These are phyloP conservation scores for Penicillium turbatum DNA, from an alignment of 495 filamentous ascomycete species.

Conservation along the genomic window DNA sequence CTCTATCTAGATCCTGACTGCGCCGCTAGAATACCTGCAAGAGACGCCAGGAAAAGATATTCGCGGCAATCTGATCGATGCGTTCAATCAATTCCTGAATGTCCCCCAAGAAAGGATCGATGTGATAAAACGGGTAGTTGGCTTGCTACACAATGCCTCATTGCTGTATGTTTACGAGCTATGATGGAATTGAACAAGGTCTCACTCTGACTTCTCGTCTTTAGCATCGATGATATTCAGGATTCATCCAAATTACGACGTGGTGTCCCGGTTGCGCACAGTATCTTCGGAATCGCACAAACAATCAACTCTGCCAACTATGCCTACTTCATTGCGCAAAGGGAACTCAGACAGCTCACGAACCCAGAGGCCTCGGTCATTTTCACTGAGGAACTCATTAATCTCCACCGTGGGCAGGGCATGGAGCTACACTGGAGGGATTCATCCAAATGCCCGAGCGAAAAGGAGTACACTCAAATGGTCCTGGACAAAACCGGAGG, in stretches of 20 bases:
- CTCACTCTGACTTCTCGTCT: too few relatives aligned
- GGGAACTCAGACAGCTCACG: slow-evolving; percentile 59
- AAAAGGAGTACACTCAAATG: slow-evolving; percentile 92
- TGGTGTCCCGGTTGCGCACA: slow-evolving; percentile 79
- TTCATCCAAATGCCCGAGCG: slow-evolving; percentile 72
- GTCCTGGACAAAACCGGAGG: slow-evolving; percentile 91
- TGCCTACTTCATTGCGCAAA: slow-evolving; percentile 75
- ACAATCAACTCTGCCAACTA: slow-evolving; percentile 95
- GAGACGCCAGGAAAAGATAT: slow-evolving; percentile 12
- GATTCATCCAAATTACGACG: slow-evolving; percentile 73
- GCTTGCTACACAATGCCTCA: slow-evolving; percentile 1
- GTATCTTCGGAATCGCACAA: slow-evolving; percentile 82
- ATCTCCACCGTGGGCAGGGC: slow-evolving; percentile 85
- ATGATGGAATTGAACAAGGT: too few relatives aligned
- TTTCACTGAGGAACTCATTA: slow-evolving; percentile 73
- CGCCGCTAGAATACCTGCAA: neutral
- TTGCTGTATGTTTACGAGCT: neutral
- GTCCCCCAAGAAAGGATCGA: neutral
- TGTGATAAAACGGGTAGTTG: neutral
- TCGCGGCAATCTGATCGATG: slow-evolving; percentile 1
- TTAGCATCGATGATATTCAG: slow-evolving; percentile 86
- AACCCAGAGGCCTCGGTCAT: slow-evolving; percentile 60
- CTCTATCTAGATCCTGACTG: too few relatives aligned
- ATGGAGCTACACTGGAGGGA: slow-evolving; percentile 95
- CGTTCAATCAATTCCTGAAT: slow-evolving; percentile 9